A percentile compares a stretch with the other conserved stretches of the same genome.
Conservation (phyloP, 345 rosid species). For the Erodium maritimum region DNA sequence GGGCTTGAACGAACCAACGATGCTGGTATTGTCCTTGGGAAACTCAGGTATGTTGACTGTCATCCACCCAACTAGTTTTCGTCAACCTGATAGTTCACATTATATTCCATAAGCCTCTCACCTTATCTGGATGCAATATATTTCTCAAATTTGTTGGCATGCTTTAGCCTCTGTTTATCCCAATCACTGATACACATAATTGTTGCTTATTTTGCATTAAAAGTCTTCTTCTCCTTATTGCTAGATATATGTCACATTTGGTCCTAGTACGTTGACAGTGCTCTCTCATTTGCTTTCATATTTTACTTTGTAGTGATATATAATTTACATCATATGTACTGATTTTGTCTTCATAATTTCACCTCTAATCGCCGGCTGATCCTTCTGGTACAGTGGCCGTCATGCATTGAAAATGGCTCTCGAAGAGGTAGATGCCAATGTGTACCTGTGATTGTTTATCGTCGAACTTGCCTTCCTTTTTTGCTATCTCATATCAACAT, state of each 20-base stretch:
- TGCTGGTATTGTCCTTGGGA: conserved; percentile 92
- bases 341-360: background rate
- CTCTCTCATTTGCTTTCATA: background rate
- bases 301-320: background rate
- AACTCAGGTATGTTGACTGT: conserved; percentile 47
- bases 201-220: background rate
- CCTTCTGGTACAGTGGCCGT: conserved; percentile 61
- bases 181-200: background rate
- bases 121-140: background rate
- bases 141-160: background rate
- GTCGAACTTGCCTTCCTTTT: background rate
- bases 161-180: background rate
- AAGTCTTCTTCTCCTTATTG: background rate
- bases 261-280: background rate
- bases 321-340: background rate
- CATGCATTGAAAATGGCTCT: conserved; percentile 77
- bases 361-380: background rate
- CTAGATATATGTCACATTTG: background rate
- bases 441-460: conserved; percentile 1
- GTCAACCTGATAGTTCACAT: background rate
- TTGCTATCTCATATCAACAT: conserved; percentile 2
- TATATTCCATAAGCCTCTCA: background rate
- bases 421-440: conserved; percentile 39
- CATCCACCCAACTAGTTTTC: no score
- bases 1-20: conserved; percentile 82